Conservation (phyloP, 805 yeast genomes). For the Myxozyma kluyveri region DNA sequence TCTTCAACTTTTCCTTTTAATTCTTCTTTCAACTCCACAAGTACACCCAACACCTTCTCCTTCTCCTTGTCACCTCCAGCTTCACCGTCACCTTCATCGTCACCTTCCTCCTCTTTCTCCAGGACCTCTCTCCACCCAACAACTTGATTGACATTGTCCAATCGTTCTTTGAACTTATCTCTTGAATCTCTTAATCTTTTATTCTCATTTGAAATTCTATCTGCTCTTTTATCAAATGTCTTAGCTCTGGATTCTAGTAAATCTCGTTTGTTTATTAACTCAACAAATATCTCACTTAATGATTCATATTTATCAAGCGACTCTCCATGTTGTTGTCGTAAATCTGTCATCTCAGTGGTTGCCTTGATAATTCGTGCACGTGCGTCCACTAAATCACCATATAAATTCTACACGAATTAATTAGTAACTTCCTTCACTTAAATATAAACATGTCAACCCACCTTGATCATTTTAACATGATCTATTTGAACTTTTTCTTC, state of each 20-base stretch:
- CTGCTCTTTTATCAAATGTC: slow-evolving; percentile 33
- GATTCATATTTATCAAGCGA: slow-evolving; percentile 9
- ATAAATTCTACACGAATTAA: neutral
- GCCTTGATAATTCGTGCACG: neutral
- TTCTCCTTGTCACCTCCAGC: no score
- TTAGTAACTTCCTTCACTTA: neutral
- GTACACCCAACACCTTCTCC: no score
- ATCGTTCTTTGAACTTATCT: slow-evolving; percentile 27
- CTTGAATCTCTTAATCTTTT: slow-evolving; percentile 33
- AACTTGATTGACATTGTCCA: slow-evolving; percentile 14
- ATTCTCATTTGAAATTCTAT: slow-evolving; percentile 31
- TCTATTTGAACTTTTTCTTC: slow-evolving; percentile 9
- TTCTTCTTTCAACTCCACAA: neutral
- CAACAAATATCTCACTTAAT: slow-evolving; percentile 15
- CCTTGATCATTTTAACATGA: slow-evolving; percentile 16
- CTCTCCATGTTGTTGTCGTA: slow-evolving; percentile 16
- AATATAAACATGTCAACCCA: neutral
- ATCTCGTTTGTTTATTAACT: slow-evolving; percentile 6
- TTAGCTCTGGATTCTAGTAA: slow-evolving; percentile 28
- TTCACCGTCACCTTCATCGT: slow-evolving; percentile 48
- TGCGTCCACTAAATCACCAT: neutral
- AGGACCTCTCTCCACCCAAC: slow-evolving; percentile 33
- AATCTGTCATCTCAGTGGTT: slow-evolving; percentile 1
- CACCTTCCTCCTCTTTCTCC: slow-evolving; percentile 45
- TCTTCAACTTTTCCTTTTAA: slow-evolving; percentile 35